phyloP scores from a whole-genome alignment of 2,329 filamentous ascomycete genomes.

The Talaromyces sp. region DNA sequence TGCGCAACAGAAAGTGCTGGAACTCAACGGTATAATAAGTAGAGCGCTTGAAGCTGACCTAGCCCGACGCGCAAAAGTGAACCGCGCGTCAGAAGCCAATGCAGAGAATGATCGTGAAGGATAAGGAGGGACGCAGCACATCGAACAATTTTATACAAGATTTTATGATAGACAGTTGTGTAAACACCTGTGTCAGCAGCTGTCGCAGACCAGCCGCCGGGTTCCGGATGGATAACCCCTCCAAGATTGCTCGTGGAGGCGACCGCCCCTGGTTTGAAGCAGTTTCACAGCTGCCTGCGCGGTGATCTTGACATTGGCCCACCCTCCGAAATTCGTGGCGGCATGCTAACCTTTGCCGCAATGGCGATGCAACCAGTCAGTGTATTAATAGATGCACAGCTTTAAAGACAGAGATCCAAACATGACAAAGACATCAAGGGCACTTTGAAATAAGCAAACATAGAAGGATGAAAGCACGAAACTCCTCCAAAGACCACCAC shows the following conservation, averaged over 20 bases:
- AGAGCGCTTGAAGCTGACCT: slow-evolving; percentile 71
- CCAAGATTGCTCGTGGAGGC: slow-evolving; percentile 2
- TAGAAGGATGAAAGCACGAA: background rate
- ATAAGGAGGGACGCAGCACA: background rate
- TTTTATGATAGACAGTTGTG: background rate
- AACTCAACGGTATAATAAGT: slow-evolving; percentile 71
- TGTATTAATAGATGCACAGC: background rate
- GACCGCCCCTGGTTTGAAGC: slow-evolving; percentile 9
- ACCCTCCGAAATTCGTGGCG: background rate
- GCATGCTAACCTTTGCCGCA: background rate
- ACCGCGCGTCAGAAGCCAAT: slow-evolving; percentile 78
- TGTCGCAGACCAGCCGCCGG: background rate
- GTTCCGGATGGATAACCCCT: slow-evolving; percentile 1
- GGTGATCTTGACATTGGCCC: background rate
- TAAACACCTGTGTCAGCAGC: background rate
- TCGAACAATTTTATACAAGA: slow-evolving; percentile 3
- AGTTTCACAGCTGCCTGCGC: slow-evolving; percentile 12
- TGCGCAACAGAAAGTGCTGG: slow-evolving; percentile 75
- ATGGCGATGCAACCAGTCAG: background rate
- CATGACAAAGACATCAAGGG: background rate
- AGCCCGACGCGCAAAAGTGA: slow-evolving; percentile 58
- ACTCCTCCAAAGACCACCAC: background rate
- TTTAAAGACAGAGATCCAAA: background rate
- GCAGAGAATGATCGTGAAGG: slow-evolving; percentile 76
- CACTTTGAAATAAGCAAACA: background rate